A percentile compares a stretch with the other conserved stretches of the same genome.
Evolutionary conservation across 2,329 filamentous ascomycete species (phyloP).

Genomic region (Hyphodiscus sp.): DNA sequence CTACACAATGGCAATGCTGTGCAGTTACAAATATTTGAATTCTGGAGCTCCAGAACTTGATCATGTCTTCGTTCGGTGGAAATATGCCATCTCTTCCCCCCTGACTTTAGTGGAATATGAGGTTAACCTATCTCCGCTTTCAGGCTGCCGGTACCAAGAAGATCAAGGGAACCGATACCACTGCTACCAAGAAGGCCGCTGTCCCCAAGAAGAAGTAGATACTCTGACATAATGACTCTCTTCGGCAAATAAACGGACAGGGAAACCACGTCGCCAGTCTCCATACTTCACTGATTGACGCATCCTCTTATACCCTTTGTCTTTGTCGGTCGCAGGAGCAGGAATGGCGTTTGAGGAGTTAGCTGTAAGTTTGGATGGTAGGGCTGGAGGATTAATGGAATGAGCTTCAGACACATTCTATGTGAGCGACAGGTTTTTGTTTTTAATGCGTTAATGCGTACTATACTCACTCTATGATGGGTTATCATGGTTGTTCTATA

Average conservation of each 20-base stretch:
- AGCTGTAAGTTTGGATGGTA: constrained; percentile 5
- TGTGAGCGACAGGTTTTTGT: constrained; percentile 9
- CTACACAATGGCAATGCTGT: not conserved
- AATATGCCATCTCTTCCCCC: not conserved
- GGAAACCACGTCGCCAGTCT: constrained; percentile 11
- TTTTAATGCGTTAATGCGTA: constrained; percentile 4
- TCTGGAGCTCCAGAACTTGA: not conserved
- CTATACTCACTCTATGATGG: not conserved
- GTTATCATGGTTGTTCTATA: constrained; percentile 3
- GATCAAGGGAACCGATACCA: constrained; percentile 30
- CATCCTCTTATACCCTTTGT: constrained; percentile 18
- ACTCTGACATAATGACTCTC: constrained; percentile 13
- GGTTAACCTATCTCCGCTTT: constrained; percentile 1
- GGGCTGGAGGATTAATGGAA: constrained; percentile 9
- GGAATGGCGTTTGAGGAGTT: constrained; percentile 22
- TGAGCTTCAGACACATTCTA: constrained; percentile 10
- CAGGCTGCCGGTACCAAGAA: constrained; percentile 34
- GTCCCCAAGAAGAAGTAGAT: constrained; percentile 24
- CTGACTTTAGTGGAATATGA: not conserved
- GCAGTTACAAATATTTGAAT: too few species aligned
- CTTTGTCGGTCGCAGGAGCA: constrained; percentile 10
- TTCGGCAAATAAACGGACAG: constrained; percentile 9
- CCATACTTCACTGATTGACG: constrained; percentile 15
- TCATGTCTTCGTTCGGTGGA: not conserved
- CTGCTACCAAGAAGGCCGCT: constrained; percentile 19